Percentiles rank a stretch among this genome's conserved stretches.
Conservation (phyloP, 2,329 filamentous ascomycete genomes). For the Ilyonectria sp. region DNA sequence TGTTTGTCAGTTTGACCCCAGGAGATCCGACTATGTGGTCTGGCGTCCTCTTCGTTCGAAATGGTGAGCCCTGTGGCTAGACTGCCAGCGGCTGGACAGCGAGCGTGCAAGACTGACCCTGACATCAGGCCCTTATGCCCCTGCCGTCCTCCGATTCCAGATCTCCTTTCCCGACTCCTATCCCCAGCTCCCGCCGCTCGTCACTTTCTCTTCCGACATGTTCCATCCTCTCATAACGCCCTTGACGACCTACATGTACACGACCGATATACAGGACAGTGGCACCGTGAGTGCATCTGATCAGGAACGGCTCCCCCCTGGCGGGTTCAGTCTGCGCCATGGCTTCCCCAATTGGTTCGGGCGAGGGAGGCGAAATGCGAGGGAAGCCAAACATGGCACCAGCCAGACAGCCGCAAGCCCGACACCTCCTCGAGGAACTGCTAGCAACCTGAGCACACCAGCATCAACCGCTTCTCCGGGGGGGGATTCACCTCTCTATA, state of each 20-base stretch:
- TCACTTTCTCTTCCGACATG: conserved; percentile 92
- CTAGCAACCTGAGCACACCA: conserved; percentile 50
- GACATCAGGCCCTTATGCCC: conserved; percentile 84
- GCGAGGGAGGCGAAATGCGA: conserved; percentile 63
- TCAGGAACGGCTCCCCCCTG: conserved; percentile 86
- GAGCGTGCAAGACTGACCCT: conserved; percentile 4
- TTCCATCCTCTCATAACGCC: conserved; percentile 96
- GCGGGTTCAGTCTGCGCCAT: conserved; percentile 90
- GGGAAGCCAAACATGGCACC: conserved; percentile 58
- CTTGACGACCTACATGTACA: conserved; percentile 94
- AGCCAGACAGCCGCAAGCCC: conserved; percentile 53
- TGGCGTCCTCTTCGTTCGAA: conserved; percentile 91
- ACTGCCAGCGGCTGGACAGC: too few relatives aligned
- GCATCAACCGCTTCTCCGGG: conserved; percentile 48
- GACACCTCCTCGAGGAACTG: conserved; percentile 43
- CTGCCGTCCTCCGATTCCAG: conserved; percentile 90
- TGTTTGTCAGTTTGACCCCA: conserved; percentile 88
- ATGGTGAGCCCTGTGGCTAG: conserved; percentile 70
- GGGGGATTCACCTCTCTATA: conserved; percentile 54
- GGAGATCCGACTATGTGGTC: conserved; percentile 88
- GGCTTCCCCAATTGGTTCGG: conserved; percentile 94
- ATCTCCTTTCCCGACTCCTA: conserved; percentile 89
- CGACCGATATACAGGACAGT: conserved; percentile 80
- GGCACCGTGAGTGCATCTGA: conserved; percentile 88
- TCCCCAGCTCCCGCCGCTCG: conserved; percentile 83